Conservation (phyloP, 768 basidiomycete genomes). For the Xanthoconium purpureum region DNA sequence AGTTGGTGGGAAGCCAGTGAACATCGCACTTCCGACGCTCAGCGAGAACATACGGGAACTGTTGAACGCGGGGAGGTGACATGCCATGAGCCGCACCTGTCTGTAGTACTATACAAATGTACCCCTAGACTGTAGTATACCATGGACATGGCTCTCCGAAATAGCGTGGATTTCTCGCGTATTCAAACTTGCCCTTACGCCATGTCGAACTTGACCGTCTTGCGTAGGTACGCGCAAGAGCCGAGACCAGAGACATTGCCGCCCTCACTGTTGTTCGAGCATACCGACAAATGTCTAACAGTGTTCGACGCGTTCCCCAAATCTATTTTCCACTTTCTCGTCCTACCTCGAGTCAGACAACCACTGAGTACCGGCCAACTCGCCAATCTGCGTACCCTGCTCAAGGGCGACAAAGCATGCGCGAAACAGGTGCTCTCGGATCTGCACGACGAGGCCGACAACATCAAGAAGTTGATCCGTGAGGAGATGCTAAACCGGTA, state of each 20-base stretch:
- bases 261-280: slow-evolving; percentile 54
- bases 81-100: neutral
- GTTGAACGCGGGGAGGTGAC: slow-evolving; percentile 44
- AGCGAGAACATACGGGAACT: slow-evolving; percentile 64
- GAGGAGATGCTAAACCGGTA: slow-evolving; percentile 77
- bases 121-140: slow-evolving; percentile 17
- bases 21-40: slow-evolving; percentile 44
- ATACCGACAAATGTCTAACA: slow-evolving; percentile 54
- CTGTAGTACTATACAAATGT: slow-evolving; percentile 3
- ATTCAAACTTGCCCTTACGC: neutral
- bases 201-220: slow-evolving; percentile 47
- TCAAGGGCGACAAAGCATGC: slow-evolving; percentile 49
- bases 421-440: slow-evolving; percentile 53
- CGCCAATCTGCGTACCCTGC: slow-evolving; percentile 52
- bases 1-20: slow-evolving; percentile 21
- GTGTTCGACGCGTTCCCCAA: slow-evolving; percentile 79
- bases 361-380: slow-evolving; percentile 40
- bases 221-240: slow-evolving; percentile 58
- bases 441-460: slow-evolving; percentile 55
- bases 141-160: neutral
- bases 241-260: slow-evolving; percentile 53
- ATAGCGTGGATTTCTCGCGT: neutral
- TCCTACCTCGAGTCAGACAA: slow-evolving; percentile 60
- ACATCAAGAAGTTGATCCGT: slow-evolving; percentile 58
- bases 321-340: slow-evolving; percentile 82